Evolutionary conservation across 208 protist species (phyloP).

Genomic region (Strigomonas culicis): DNA sequence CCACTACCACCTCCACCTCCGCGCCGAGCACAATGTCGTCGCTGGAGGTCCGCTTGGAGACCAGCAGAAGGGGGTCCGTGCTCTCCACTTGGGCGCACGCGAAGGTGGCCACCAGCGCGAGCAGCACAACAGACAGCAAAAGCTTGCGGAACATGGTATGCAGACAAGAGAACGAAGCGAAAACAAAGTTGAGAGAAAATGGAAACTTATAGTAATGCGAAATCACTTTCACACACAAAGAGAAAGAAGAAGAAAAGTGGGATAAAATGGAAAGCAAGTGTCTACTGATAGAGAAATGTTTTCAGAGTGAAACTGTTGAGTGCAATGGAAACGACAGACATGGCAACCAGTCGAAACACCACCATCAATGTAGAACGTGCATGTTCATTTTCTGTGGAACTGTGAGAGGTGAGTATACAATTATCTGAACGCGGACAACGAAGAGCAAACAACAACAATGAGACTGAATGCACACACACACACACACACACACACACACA

Average conservation of each 20-base stretch:
- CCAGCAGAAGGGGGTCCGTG: slow-evolving; percentile 62
- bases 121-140: background rate
- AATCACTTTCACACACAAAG: background rate
- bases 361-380: no score
- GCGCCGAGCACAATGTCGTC: slow-evolving; percentile 72
- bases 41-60: slow-evolving; percentile 70
- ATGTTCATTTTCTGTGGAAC: no score
- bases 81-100: slow-evolving; percentile 17
- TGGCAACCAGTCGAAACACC: no score
- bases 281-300: background rate
- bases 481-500: background rate
- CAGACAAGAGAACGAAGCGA: slow-evolving; percentile 11
- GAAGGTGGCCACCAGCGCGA: slow-evolving; percentile 15
- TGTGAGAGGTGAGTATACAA: no score
- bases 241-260: slow-evolving; percentile 4
- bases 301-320: no score
- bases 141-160: slow-evolving; percentile 8
- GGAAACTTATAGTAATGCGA: background rate
- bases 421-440: no score
- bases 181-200: background rate
- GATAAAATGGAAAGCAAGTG: background rate
- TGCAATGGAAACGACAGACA: no score
- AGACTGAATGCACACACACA: no score
- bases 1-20: slow-evolving; percentile 70
- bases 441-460: no score